phyloP scores from a whole-genome alignment of 1,284 basidiomycete species.

The Rhodotorula sp. region DNA sequence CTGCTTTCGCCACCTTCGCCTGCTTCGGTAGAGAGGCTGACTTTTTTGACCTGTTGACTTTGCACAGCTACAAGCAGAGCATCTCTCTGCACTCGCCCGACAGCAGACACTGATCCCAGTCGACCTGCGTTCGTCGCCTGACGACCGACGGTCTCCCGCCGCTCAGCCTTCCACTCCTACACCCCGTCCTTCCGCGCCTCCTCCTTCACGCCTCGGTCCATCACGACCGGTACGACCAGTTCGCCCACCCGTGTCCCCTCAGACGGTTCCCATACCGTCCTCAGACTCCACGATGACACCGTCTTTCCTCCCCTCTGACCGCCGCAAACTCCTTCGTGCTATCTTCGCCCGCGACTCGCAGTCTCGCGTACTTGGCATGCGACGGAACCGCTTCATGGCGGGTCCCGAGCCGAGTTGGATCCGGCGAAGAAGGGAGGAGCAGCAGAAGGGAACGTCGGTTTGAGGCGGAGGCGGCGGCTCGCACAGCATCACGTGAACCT shows the following conservation, averaged over 20 bases:
- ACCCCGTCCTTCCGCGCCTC: background rate
- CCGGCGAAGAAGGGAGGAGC: background rate
- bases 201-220: background rate
- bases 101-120: slow-evolving; percentile 22
- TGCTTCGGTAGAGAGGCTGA: background rate
- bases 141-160: background rate
- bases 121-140: slow-evolving; percentile 11
- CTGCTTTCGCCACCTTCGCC: background rate
- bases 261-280: fast-evolving
- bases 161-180: background rate
- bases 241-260: background rate
- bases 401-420: slow-evolving; percentile 37
- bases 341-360: slow-evolving; percentile 1
- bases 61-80: slow-evolving; percentile 22
- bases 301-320: slow-evolving; percentile 1
- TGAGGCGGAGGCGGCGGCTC: background rate
- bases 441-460: background rate
- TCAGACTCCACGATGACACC: background rate
- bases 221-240: background rate
- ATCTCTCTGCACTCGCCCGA: slow-evolving; percentile 1
- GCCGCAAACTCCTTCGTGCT: slow-evolving; percentile 13
- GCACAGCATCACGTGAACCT: too few relatives aligned
- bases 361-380: background rate
- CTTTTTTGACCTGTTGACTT: background rate
- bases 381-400: slow-evolving; percentile 30